Percentiles rank a stretch among this genome's conserved stretches.
Evolutionary conservation across 192 early-diverging fungal species (phyloP).

Genomic region (Polychytrium aggregatum): DNA sequence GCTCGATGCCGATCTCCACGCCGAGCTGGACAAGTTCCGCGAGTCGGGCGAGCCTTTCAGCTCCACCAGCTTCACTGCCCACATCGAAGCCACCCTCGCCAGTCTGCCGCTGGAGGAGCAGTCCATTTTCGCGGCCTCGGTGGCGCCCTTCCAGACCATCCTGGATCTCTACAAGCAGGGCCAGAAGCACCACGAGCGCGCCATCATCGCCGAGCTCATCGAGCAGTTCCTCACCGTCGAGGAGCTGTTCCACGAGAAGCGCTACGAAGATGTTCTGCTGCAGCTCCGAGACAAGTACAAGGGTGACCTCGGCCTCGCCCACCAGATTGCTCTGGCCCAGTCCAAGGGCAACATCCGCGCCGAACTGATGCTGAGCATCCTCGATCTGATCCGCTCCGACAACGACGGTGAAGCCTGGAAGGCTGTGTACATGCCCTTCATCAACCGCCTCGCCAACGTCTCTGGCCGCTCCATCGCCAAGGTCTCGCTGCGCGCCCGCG

Average conservation of each 20-base stretch:
- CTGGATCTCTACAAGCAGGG: slow-evolving; percentile 63
- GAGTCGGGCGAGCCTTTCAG: slow-evolving; percentile 52
- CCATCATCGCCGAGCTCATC: slow-evolving; percentile 61
- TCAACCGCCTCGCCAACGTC: slow-evolving; percentile 71
- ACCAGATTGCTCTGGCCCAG: slow-evolving; percentile 65
- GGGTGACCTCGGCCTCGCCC: slow-evolving; percentile 59
- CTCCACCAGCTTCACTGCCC: slow-evolving; percentile 48
- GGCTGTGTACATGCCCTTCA: slow-evolving; percentile 56
- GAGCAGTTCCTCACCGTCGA: slow-evolving; percentile 80
- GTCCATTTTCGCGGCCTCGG: slow-evolving; percentile 40
- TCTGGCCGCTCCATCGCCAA: slow-evolving; percentile 64
- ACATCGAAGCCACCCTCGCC: slow-evolving; percentile 35
- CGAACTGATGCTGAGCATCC: slow-evolving; percentile 56
- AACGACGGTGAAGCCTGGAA: slow-evolving; percentile 46
- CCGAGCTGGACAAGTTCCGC: slow-evolving; percentile 15
- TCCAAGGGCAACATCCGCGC: slow-evolving; percentile 64
- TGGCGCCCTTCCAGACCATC: slow-evolving; percentile 57
- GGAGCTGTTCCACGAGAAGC: slow-evolving; percentile 58
- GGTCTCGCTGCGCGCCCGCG: slow-evolving; percentile 89
- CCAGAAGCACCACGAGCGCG: slow-evolving; percentile 61
- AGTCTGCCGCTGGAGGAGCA: slow-evolving; percentile 49
- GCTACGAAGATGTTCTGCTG: slow-evolving; percentile 78
- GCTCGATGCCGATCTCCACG: slow-evolving; percentile 21
- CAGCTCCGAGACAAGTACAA: slow-evolving; percentile 78
- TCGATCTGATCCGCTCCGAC: slow-evolving; percentile 70